Base-by-base conservation (phyloP, 176 grass and related monocot genomes). In the Puya raimondii region DNA sequence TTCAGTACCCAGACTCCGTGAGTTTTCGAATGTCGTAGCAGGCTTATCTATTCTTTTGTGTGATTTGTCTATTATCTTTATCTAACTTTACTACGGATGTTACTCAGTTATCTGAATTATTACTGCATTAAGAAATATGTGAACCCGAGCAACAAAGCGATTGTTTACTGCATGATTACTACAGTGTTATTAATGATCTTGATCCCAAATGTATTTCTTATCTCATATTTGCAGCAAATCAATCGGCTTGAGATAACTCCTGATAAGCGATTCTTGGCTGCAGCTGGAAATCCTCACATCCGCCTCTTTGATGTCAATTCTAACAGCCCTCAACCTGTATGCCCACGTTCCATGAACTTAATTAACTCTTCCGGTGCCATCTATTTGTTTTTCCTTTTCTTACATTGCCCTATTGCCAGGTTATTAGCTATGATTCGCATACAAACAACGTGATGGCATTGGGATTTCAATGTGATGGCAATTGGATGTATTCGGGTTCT, bases 401-500 rank as follows among this genome's bases (percentile, higher is more conserved):
- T 68, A 50, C 11, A 54, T 33, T 50, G 68, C 15, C 20, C 33
- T 48, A 33, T 27, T 80, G 67, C 5, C 84, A 93, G 94, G 94
- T 93, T 25, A 74, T 90, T 53, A 97, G 89, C 80, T 97, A 93
- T 81, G 94, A 97, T 69, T 90, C 94, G 13, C 94, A 97, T 81
- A 90, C 94, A 50, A 97, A 77, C 85, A 97, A 97, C 83, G 94
- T 97, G 66, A 97, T 97, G 89, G 86, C 94, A 20, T 86, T 97
- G 82, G 94, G 94, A 56, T 97, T 97, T 72, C 94, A 97, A 78
- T 97, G 94, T 50, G 86, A 97, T 61, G 94, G 94, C 64, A 99
- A 99, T 72, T 99, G 94, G 94, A 99, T 99, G 94, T 93, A 99
- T 57, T 93, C 94, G 12, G 94, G 89, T 65, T 99, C 94, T 69